Conservation (phyloP, 306 rosid genomes). For the Acacia melanoxylon region DNA sequence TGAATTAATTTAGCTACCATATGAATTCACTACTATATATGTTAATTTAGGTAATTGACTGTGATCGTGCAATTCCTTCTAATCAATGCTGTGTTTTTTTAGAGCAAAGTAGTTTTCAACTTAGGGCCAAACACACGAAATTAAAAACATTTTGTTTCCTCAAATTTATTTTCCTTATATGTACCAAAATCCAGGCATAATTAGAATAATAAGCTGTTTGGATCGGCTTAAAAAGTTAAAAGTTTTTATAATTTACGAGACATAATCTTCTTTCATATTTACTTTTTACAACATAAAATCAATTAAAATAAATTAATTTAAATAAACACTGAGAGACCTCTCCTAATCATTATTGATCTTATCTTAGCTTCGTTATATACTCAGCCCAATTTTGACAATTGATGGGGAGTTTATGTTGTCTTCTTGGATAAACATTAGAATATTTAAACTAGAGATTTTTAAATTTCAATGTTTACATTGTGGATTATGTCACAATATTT, state of each 20-base stretch:
- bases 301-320: too few species aligned
- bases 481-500: neutral
- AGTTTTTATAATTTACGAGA: too few species aligned
- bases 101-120: neutral
- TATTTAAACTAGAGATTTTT: too few species aligned
- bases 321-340: too few species aligned
- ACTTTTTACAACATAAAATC: too few species aligned
- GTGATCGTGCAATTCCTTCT: neutral
- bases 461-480: neutral
- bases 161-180: neutral
- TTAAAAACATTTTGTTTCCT: neutral
- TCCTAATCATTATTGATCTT: neutral
- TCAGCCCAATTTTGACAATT: too few species aligned
- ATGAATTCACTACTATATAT: neutral
- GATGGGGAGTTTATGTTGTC: neutral
- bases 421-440: neutral
- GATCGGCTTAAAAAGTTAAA: too few species aligned
- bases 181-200: neutral
- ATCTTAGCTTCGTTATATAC: too few species aligned
- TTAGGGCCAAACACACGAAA: neutral
- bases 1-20: neutral
- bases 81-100: neutral
- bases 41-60: neutral
- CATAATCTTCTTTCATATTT: too few species aligned
- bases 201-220: too few species aligned